phyloP scores from a whole-genome alignment of 495 filamentous ascomycete species.

The Xylaria telfairii region DNA sequence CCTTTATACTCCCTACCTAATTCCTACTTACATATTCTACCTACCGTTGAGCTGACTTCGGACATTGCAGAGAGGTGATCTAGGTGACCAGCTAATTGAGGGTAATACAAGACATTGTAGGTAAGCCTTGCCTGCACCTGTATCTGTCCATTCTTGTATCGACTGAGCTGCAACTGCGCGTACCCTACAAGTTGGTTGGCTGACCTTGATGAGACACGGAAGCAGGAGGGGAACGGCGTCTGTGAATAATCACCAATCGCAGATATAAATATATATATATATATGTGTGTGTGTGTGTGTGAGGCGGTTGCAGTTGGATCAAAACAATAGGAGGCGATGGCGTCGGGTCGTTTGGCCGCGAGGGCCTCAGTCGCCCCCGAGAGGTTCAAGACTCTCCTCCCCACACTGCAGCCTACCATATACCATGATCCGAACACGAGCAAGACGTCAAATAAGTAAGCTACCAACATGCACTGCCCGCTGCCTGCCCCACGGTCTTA shows the following conservation, averaged over 20 bases:
- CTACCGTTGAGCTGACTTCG: background rate
- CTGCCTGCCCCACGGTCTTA: background rate
- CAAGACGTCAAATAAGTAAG: constrained; percentile 38
- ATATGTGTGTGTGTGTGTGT: too few species aligned
- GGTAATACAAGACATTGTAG: background rate
- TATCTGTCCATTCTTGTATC: background rate
- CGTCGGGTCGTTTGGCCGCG: constrained; percentile 29
- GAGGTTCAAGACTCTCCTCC: constrained; percentile 38
- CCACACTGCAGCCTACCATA: constrained; percentile 38
- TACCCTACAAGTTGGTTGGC: background rate
- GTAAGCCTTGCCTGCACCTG: background rate
- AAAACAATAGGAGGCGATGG: constrained; percentile 5
- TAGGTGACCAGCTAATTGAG: background rate
- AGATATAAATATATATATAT: too few species aligned
- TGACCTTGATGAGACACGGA: background rate
- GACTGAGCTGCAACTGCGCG: background rate
- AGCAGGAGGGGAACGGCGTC: background rate
- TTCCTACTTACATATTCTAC: background rate
- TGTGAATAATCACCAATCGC: background rate
- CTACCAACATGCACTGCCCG: background rate
- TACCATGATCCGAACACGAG: constrained; percentile 37
- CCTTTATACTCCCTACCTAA: background rate
- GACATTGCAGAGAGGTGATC: too few species aligned
- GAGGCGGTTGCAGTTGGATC: background rate
- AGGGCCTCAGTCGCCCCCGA: constrained; percentile 40